Conservation (phyloP, 768 basidiomycete species). For the Lactifluus echinatus region DNA sequence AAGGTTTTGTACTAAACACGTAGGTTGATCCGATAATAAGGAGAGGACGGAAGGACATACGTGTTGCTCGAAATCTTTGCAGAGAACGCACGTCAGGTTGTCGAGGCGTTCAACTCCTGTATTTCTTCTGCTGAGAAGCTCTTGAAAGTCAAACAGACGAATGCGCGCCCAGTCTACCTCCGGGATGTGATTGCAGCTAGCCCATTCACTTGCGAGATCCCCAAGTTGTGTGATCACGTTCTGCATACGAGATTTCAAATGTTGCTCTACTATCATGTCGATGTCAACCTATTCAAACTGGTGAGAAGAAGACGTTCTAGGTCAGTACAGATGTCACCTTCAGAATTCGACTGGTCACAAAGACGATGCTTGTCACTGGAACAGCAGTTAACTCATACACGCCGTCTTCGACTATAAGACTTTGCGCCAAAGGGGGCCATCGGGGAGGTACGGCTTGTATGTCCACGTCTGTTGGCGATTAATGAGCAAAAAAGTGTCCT, state of each 20-base stretch:
- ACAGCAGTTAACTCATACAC: slow-evolving; percentile 63
- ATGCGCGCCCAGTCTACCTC: slow-evolving; percentile 85
- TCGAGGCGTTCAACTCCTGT: slow-evolving; percentile 37
- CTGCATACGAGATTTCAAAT: slow-evolving; percentile 52
- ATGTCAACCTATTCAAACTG: slow-evolving; percentile 53
- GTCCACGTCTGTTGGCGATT: slow-evolving; percentile 42
- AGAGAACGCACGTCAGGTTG: slow-evolving; percentile 44
- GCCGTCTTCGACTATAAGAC: slow-evolving; percentile 39
- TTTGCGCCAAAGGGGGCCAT: slow-evolving; percentile 61
- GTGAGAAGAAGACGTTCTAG: slow-evolving; percentile 8
- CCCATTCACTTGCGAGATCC: slow-evolving; percentile 50
- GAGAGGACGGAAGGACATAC: slow-evolving; percentile 37
- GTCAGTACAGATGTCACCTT: slow-evolving; percentile 43
- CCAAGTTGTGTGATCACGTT: slow-evolving; percentile 46
- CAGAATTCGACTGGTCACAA: slow-evolving; percentile 60
- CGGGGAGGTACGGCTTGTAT: slow-evolving; percentile 52
- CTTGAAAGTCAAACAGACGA: slow-evolving; percentile 87
- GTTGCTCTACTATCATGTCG: slow-evolving; percentile 56
- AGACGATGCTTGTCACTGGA: slow-evolving; percentile 60
- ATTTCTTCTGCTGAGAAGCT: slow-evolving; percentile 55
- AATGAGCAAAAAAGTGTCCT: neutral
- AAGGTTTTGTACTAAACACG: slow-evolving; percentile 56
- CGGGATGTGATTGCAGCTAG: slow-evolving; percentile 35
- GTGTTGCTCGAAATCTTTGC: slow-evolving; percentile 64
- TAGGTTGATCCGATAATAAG: slow-evolving; percentile 8